These are phyloP conservation scores for Hsuehochloa calcarea DNA, from an alignment of 176 grass and related monocot species.

Conservation along the genomic window DNA sequence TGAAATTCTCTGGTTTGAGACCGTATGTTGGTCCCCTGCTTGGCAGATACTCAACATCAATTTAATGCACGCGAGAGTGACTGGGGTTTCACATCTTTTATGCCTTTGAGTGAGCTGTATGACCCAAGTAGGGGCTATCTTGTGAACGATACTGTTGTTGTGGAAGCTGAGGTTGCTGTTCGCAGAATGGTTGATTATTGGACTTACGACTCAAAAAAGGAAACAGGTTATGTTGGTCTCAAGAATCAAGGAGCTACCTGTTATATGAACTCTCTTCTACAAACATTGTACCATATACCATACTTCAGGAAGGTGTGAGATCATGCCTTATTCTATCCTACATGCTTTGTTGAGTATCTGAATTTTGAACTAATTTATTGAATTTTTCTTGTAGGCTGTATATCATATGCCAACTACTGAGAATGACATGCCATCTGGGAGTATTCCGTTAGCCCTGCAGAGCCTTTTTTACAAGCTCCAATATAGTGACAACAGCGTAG, in stretches of 20 bases:
- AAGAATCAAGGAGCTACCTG: constrained; percentile 99
- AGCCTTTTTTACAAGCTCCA: constrained; percentile 99
- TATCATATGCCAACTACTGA: constrained; percentile 99
- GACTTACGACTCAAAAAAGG: constrained; percentile 97
- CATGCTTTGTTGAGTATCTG: neutral
- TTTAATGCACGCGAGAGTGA: constrained; percentile 97
- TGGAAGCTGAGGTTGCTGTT: constrained; percentile 94
- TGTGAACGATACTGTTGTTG: constrained; percentile 69
- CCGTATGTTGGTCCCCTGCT: constrained; percentile 29
- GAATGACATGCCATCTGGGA: constrained; percentile 98
- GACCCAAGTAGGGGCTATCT: constrained; percentile 88
- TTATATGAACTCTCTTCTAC: constrained; percentile 99
- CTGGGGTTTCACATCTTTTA: constrained; percentile 99
- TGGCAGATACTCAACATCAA: constrained; percentile 95
- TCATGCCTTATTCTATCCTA: constrained; percentile 5
- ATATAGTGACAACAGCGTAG: constrained; percentile 91
- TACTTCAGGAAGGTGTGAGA: constrained; percentile 93
- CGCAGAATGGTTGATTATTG: constrained; percentile 89
- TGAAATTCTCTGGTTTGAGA: constrained; percentile 18
- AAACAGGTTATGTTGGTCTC: constrained; percentile 96
- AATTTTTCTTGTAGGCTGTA: constrained; percentile 66
- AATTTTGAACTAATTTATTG: constrained; percentile 33
- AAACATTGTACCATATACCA: constrained; percentile 95
- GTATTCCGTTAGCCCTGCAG: constrained; percentile 94
- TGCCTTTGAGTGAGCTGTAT: constrained; percentile 96